Percentiles rank a stretch among this genome's conserved stretches.
Evolutionary conservation across 164 flowering plant species (phyloP).

Genomic region (Santalum album): DNA sequence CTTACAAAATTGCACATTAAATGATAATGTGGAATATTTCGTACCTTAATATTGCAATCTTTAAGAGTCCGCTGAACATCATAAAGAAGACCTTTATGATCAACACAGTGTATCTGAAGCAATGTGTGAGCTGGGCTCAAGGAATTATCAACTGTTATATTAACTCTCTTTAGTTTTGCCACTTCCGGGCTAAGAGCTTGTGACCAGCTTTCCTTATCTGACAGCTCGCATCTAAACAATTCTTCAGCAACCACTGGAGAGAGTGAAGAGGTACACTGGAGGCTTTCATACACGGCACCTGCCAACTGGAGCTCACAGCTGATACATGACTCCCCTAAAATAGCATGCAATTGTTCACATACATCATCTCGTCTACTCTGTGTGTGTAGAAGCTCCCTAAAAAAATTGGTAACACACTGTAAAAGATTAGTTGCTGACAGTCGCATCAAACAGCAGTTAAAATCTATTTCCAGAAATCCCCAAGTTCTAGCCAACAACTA

Average conservation of each 20-base stretch:
- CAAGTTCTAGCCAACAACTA: no score
- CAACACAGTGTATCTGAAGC: conserved; percentile 59
- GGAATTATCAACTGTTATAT: conserved; percentile 45
- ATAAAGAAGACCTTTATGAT: conserved; percentile 80
- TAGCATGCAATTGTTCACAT: conserved; percentile 34
- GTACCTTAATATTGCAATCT: conserved; percentile 65
- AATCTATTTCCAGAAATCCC: neutral
- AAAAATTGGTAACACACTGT: neutral
- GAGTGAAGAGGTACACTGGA: conserved; percentile 37
- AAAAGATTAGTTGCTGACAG: neutral
- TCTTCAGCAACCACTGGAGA: conserved; percentile 53
- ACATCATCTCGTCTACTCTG: conserved; percentile 58
- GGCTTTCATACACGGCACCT: conserved; percentile 47
- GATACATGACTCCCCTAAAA: conserved; percentile 61
- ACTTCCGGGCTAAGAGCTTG: conserved; percentile 58
- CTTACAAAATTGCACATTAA: neutral
- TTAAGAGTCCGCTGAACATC: conserved; percentile 73
- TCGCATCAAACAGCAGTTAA: neutral
- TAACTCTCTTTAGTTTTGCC: conserved; percentile 36
- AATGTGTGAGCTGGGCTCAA: conserved; percentile 75
- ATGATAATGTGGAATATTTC: neutral
- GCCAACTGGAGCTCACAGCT: conserved; percentile 64
- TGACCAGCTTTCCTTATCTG: conserved; percentile 33
- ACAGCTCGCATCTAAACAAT: conserved; percentile 41
- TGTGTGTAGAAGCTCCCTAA: conserved; percentile 75